Base-by-base conservation (phyloP, 129 eudicot species). In the Glebionis coronaria region DNA sequence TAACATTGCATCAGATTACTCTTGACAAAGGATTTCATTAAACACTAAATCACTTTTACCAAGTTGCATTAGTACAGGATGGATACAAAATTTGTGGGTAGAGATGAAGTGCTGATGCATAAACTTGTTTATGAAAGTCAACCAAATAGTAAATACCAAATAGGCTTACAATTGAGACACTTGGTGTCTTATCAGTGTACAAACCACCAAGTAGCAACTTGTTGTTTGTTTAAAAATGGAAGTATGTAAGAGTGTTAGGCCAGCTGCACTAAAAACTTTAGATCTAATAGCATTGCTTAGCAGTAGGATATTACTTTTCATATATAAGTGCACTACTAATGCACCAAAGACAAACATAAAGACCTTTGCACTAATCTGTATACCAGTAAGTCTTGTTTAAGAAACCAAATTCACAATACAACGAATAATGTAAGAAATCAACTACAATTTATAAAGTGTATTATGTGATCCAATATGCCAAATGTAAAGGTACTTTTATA, bases 231-330 rank as follows among this genome's bases (percentile, higher is more conserved):
- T 6, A 31, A 62, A 45, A 25, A 20, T 20, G 40, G 3, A 45
- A 12, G 14, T 20, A 10, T 45, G 3, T 38, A 23, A 8, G 44
- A 40, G 19, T 61, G 66, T 29, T 40, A 42, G 40, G 44, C 45
- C 49, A 65, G 21, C 44, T 65, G 44, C 21, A 65, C 27, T 65
- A 25, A 47, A 65, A 23, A 58, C 42, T 64, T 13, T 46, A 15
- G 25, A 23, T 23, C 25, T 55, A 20, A 18, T 16, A 49, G 13
- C 15, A 6, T 60, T 61, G 69, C 69, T 71, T n/a, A 61, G 49
- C 28, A 61, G 51, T 44, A 61, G 46, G 25, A 19, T n/a, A 16
- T 13, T 61, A 38, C 12, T 61, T 52, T 61, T 20, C 61, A 50
- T 29, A 61, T 20, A 50, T 9, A 31, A 12, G 18, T 21, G 31